These are phyloP conservation scores for Sphaerosporella brunnea DNA, from an alignment of 495 filamentous ascomycete species.

Conservation along the genomic window DNA sequence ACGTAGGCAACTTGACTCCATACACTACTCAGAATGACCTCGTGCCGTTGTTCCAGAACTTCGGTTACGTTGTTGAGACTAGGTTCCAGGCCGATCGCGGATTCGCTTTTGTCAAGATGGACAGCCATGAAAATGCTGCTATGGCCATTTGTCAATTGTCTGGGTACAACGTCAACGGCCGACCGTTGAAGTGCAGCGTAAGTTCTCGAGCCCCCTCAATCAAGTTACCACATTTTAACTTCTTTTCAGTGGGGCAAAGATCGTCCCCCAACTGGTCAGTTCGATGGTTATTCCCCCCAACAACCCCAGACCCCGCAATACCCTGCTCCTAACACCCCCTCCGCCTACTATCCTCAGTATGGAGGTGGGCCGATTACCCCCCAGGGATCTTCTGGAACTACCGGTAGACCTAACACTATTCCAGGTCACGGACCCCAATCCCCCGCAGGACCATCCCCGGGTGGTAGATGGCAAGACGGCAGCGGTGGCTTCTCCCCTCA, in stretches of 20 bases:
- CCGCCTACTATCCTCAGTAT: conserved; percentile 89
- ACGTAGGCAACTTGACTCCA: conserved; percentile 92
- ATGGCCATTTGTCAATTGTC: conserved; percentile 97
- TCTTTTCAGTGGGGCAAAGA: conserved; percentile 85
- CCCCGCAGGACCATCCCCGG: conserved; percentile 33
- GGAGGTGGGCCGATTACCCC: conserved; percentile 59
- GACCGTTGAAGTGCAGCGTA: conserved; percentile 96
- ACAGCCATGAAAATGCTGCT: conserved; percentile 90
- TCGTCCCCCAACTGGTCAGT: conserved; percentile 72
- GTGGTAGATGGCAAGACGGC: conserved; percentile 39
- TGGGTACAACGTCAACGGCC: conserved; percentile 92
- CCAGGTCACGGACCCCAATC: conserved; percentile 29
- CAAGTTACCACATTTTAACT: conserved; percentile 19
- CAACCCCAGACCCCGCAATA: conserved; percentile 49
- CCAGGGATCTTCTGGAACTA: conserved; percentile 35
- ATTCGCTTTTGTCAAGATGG: conserved; percentile 99
- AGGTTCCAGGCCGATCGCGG: conserved; percentile 95
- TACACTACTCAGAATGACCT: conserved; percentile 95
- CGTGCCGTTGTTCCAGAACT: conserved; percentile 93
- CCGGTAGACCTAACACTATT: conserved; percentile 19
- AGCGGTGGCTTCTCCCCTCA: conserved; percentile 39
- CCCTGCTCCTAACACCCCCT: conserved; percentile 50
- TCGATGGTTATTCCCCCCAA: conserved; percentile 68
- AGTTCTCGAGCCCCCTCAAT: conserved; percentile 28
- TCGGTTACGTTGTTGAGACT: conserved; percentile 90